Evolutionary conservation across 2,329 filamentous ascomycete genomes (phyloP), one percentile per base, ranked within the genome.

Genomic region (Epichloe gansuensis): DNA sequence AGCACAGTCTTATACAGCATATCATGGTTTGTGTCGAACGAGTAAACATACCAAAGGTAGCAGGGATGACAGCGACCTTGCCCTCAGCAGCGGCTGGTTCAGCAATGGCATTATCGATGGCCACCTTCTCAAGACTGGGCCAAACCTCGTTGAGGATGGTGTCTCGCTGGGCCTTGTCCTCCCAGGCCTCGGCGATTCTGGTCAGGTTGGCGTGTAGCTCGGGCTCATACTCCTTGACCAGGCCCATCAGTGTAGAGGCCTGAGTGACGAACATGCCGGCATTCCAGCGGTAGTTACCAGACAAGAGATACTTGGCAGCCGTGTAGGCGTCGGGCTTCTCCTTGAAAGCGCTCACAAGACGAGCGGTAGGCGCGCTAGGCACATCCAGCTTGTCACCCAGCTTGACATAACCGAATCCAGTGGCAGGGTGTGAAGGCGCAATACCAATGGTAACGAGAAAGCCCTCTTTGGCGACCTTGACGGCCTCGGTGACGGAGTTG

Each of bases 221-320:
- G n/a, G 59, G 60, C 50, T 57, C 56, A 47, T 60, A 57, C 52
- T 62, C 59, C 38, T 58, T 56, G 41, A 62, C 54, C 17, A 62
- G 54, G 34, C 58, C 58, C 60, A 62, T 62, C 15, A 62, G 52
- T 38, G 60, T 56, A n/a, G 58, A 58, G 12, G 60, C 60, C 50
- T 60, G 60, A 51, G 59, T 61, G 47, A 62, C 60, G 46, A 62
- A 62, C 60, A 62, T 62, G 47, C 60, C 60, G 2, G 60, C 60
- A 48, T 62, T 62, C 60, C 60, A 62, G 49, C 60, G 59, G 52
- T 62, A 62, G 52, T 61, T 58, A 43, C 60, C 60, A 12, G 60
- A 61, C 5, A 56, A 58, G 23, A 62, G 53, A 50, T 62, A 62
- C 54, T 61, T 61, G 54, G 57, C 60, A 23, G 60, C 60, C 34